Conservation (phyloP, 805 yeast species). For the Suhomyces emberorum region DNA sequence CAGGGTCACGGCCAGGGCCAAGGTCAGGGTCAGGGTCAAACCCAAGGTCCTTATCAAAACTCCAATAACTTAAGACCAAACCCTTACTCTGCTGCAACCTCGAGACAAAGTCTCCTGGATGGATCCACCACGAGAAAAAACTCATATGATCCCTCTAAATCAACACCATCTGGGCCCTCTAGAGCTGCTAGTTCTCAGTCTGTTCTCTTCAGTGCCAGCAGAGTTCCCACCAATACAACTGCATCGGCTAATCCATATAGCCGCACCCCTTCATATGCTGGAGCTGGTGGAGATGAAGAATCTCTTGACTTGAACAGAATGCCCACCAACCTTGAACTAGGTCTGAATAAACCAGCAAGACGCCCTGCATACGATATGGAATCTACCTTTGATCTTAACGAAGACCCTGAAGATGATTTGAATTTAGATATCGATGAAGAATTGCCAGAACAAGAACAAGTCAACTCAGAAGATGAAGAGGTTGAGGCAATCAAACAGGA, state of each 20-base stretch:
- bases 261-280: background rate
- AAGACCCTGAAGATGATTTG: slow-evolving; percentile 33
- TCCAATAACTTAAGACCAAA: too few species aligned
- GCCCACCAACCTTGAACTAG: slow-evolving; percentile 29
- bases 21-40: too few species aligned
- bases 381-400: slow-evolving; percentile 32
- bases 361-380: slow-evolving; percentile 16
- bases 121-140: background rate
- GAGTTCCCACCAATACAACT: slow-evolving; percentile 4
- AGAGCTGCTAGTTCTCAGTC: background rate
- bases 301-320: slow-evolving; percentile 38
- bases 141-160: background rate
- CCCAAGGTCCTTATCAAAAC: too few species aligned
- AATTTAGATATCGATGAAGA: slow-evolving; percentile 36
- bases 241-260: slow-evolving; percentile 6
- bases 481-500: slow-evolving; percentile 83
- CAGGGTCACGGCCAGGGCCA: too few species aligned
- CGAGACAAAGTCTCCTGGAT: background rate
- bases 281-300: slow-evolving; percentile 24
- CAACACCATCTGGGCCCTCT: background rate
- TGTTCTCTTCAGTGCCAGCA: background rate
- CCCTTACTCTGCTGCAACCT: background rate
- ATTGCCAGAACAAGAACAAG: slow-evolving; percentile 34
- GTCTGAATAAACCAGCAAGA: slow-evolving; percentile 20
- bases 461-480: slow-evolving; percentile 75